Evolutionary conservation across 1,284 basidiomycete genomes (phyloP), one percentile per base, ranked within the genome.

Genomic region (Cryptococcus wingfieldii): DNA sequence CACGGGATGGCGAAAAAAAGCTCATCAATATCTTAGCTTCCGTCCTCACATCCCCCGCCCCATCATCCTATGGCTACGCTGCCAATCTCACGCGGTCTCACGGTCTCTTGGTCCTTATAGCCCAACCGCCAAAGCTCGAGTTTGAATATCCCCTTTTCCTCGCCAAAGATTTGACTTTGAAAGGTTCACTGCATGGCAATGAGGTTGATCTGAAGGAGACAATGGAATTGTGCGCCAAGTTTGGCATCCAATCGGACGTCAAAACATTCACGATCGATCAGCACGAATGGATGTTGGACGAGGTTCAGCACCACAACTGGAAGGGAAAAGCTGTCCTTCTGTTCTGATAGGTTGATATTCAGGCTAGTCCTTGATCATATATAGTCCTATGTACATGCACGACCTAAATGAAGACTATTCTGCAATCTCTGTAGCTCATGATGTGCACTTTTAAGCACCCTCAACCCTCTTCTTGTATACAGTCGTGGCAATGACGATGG

Each of bases 401-500:
- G 10, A 10, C 31, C 31, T 10, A 5, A 10, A 34, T 34, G 31
- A 34, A 34, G 31, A 34, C 31, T 34, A 8, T 10, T 34, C 31
- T 34, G 31, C 31, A 34, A 10, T 34, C 31, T 34, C 31, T 7
- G 31, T 34, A 34, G 10, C 7, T 34, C 31, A 34, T 34, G 31
- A 23, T 34, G 31, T 34, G 7, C n/a, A 12, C 37, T 34, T 34
- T 45, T 50, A 59, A 44, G 56, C 61, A 25, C 55, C 65, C 66
- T 72, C 70, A 13, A 72, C 70, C 58, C 69, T 72, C 43, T 50
- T 55, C 61, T 65, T 67, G 66, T 73, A 77, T 19, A 69, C 63
- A 50, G 64, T 66, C 59, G 60, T 64, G 9, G 74, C 89, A 44
- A 80, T 79, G 47, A 70, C 75, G 37, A 94, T 69, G 1, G 90